Conservation (phyloP, 148 eudicot genomes). For the Hydrangea macrophylla region DNA sequence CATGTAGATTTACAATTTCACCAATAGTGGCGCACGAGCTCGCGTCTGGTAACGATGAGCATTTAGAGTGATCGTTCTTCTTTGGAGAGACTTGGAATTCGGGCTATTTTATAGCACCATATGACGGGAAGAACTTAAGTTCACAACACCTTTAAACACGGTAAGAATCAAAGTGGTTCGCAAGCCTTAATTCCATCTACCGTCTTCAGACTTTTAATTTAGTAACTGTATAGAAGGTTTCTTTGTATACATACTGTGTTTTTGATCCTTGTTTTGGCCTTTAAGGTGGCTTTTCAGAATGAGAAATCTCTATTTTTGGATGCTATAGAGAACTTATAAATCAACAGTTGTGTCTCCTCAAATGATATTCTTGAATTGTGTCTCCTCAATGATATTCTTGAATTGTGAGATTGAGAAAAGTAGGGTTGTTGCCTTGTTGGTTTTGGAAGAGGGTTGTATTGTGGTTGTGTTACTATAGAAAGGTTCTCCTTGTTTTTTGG, state of each 20-base stretch:
- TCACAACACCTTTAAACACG: neutral
- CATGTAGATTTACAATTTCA: slow-evolving; percentile 15
- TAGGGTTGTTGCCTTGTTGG: too few species aligned
- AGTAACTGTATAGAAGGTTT: neutral
- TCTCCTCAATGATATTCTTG: too few species aligned
- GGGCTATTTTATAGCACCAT: neutral
- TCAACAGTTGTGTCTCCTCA: too few species aligned
- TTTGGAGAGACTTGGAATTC: neutral
- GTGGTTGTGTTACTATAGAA: too few species aligned
- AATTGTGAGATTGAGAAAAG: too few species aligned
- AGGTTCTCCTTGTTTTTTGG: too few species aligned
- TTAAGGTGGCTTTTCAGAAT: neutral
- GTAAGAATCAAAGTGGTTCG: neutral
- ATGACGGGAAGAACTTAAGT: neutral
- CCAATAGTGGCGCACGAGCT: neutral
- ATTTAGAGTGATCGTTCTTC: neutral
- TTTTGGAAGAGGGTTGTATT: too few species aligned
- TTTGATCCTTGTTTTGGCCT: neutral
- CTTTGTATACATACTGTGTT: neutral
- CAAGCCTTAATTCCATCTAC: neutral
- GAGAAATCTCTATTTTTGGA: too few species aligned
- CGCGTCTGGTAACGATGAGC: neutral
- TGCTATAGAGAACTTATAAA: too few species aligned
- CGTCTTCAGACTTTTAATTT: neutral
- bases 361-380: too few species aligned